Conservation (phyloP, 805 yeast genomes). For the Yamadazyma insecticola region DNA sequence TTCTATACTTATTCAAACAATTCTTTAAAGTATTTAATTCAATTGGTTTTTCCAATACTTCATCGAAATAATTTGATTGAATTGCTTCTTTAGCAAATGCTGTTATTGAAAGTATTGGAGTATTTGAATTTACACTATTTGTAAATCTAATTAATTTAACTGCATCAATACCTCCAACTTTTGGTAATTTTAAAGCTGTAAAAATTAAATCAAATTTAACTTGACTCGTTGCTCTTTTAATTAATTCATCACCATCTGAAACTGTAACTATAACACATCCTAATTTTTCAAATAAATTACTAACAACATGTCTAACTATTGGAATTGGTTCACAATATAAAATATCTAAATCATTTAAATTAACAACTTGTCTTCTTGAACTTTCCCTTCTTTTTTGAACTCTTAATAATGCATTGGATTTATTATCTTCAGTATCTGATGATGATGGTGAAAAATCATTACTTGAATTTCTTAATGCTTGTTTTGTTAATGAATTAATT, state of each 20-base stretch:
- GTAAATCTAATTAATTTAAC: conserved; percentile 73
- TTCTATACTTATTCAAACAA: conserved; percentile 15
- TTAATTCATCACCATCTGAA: conserved; percentile 74
- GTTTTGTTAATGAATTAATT: conserved; percentile 22
- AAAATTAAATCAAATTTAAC: conserved; percentile 81
- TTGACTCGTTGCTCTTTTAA: conserved; percentile 75
- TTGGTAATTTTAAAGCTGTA: conserved; percentile 66
- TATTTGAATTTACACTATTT: conserved; percentile 66
- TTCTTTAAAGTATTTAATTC: conserved; percentile 17
- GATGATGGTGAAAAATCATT: conserved; percentile 52
- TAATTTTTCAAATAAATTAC: conserved; percentile 55
- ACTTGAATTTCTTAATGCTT: conserved; percentile 22
- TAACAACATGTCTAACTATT: conserved; percentile 64
- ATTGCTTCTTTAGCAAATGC: conserved; percentile 66
- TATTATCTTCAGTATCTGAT: conserved; percentile 45
- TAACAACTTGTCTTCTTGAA: conserved; percentile 30
- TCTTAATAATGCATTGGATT: conserved; percentile 47
- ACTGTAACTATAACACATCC: conserved; percentile 82
- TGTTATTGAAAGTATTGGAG: conserved; percentile 75
- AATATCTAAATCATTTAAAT: conserved; percentile 49
- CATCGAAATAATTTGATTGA: conserved; percentile 53
- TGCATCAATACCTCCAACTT: conserved; percentile 69
- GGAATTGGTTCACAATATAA: conserved; percentile 86
- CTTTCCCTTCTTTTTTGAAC: conserved; percentile 54
- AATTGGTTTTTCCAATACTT: conserved; percentile 70